Evolutionary conservation across 805 yeast genomes (phyloP), one percentile per base, ranked within the genome.

Genomic region (Metschnikowia kunwiensis): DNA sequence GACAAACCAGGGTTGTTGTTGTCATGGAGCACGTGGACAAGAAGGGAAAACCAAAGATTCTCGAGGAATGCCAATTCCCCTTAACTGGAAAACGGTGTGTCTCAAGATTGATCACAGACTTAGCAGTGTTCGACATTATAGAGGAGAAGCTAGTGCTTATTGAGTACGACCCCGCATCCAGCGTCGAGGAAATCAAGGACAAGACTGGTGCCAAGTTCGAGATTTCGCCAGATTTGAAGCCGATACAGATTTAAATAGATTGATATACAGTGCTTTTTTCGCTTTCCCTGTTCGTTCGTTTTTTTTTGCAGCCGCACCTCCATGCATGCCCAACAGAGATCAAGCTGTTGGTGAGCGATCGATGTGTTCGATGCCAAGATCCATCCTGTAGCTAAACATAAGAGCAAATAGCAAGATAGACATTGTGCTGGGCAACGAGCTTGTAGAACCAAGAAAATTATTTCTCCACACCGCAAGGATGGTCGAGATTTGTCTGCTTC

Each of bases 21-120:
- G 57, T 67, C 35, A 72, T 70, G 60, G 76, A 72, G 40, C 77
- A 72, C 46, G 60, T 58, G 21, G 75, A 72, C 46, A 67, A 63
- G 49, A 61, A 69, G 48, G 75, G 76, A 19, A 51, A 63, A 24
- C 57, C 75, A 7, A 72, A 72, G 59, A 72, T 73, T 32, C 59
- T 72, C 25, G 54, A 66, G 17, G 48, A 56, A 27, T 72, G 77
- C 55, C 35, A 41, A 30, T 67, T 69, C 56, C 78, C 78, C 12
- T 53, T 72, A 29, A 72, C 77, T 2, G 77, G 78, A 4, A 51
- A 62, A 5, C 43, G 53, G 23, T 70, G 75, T 51, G 76, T 70
- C 4, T 56, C 65, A 9, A 49, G 72, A 35, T 66, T 72, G 30
- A 69, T 72, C 40, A 72, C 78, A 5, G 74, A 67, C 29, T 44